Evolutionary conservation across 768 basidiomycete species (phyloP).

Genomic region (Panellus pusillus): DNA sequence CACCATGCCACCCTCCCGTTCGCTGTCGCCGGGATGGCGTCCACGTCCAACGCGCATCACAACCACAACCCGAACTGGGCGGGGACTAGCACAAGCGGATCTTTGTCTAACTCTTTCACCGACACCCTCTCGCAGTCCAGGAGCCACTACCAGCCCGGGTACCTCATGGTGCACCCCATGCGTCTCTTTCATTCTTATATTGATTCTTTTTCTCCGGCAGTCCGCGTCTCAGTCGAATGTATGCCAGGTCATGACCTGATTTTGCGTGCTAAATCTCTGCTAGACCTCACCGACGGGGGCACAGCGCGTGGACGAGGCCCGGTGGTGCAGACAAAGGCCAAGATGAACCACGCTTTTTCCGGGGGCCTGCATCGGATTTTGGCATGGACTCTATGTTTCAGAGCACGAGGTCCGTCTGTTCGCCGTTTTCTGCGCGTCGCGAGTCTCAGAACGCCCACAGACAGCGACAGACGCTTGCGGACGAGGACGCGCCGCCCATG

Average conservation of each 20-base stretch:
- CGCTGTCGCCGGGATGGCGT: constrained; percentile 61
- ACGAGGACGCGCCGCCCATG: constrained; percentile 81
- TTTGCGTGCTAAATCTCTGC: constrained; percentile 3
- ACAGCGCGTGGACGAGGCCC: constrained; percentile 74
- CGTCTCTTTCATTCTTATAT: not conserved
- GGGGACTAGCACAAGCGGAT: constrained; percentile 41
- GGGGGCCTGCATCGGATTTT: constrained; percentile 68
- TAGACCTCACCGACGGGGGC: constrained; percentile 52
- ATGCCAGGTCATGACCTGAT: constrained; percentile 9
- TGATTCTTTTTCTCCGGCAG: constrained; percentile 33
- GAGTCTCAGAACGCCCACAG: constrained; percentile 30
- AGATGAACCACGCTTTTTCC: constrained; percentile 71
- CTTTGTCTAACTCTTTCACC: constrained; percentile 54
- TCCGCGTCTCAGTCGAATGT: constrained; percentile 66
- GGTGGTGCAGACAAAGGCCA: constrained; percentile 77
- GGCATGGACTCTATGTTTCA: constrained; percentile 87
- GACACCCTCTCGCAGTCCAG: constrained; percentile 72
- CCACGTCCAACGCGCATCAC: constrained; percentile 44
- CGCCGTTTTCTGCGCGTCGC: not conserved
- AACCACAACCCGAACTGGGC: constrained; percentile 56
- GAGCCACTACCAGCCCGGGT: constrained; percentile 79
- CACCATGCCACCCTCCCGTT: constrained; percentile 38
- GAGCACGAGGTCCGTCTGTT: constrained; percentile 52
- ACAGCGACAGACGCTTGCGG: constrained; percentile 61
- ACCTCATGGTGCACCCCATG: constrained; percentile 61